Evolutionary conservation across 805 yeast species (phyloP).

Genomic region (Metschnikowia matae): DNA sequence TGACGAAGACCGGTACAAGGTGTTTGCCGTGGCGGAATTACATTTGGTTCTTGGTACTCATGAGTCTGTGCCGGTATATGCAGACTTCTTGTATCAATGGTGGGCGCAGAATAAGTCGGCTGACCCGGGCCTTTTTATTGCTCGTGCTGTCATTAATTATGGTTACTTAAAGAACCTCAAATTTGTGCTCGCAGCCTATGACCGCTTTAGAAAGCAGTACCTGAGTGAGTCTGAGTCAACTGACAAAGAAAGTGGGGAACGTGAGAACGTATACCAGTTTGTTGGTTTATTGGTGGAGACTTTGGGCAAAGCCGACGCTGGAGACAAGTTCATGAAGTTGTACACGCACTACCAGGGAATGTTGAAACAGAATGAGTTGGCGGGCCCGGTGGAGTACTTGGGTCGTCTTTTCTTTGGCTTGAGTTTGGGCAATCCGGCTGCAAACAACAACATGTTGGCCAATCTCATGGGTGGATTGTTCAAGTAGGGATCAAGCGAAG

Average conservation of each 20-base stretch:
- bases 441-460: conserved; percentile 42
- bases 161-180: conserved; percentile 62
- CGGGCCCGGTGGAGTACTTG: conserved; percentile 47
- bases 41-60: conserved; percentile 65
- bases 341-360: conserved; percentile 44
- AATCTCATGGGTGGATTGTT: conserved; percentile 62
- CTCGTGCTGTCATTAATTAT: conserved; percentile 73
- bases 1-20: conserved; percentile 31
- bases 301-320: conserved; percentile 47
- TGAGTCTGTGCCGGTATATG: conserved; percentile 41
- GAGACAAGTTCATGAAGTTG: conserved; percentile 52
- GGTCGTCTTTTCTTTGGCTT: conserved; percentile 65
- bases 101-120: conserved; percentile 19
- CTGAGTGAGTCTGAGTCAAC: too few species aligned
- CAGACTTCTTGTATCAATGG: conserved; percentile 46
- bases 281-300: conserved; percentile 61
- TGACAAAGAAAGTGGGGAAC: too few species aligned
- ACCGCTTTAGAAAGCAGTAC: conserved; percentile 19
- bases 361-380: conserved; percentile 33
- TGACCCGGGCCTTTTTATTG: conserved; percentile 30
- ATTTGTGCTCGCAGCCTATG: conserved; percentile 42
- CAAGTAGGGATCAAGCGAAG: conserved; percentile 19
- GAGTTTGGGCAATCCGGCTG: conserved; percentile 32
- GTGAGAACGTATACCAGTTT: conserved; percentile 49
- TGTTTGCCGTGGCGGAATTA: conserved; percentile 65